phyloP scores from a whole-genome alignment of 257 asterid genomes.

The Osmanthus fragrans region DNA sequence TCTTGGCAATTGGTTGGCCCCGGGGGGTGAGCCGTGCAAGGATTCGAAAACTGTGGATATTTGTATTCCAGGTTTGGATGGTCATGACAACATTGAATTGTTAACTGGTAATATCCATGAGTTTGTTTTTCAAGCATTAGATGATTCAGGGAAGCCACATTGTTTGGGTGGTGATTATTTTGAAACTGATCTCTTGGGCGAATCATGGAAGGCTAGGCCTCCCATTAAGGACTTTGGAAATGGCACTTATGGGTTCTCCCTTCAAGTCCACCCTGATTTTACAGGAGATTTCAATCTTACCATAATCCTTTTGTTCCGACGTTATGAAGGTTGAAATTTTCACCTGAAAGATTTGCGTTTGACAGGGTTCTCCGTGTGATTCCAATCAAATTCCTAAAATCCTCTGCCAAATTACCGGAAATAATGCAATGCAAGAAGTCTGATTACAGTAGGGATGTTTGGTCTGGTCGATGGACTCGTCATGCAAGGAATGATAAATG shows the following conservation, averaged over 20 bases:
- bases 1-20: conserved; percentile 56
- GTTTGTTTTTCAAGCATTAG: conserved; percentile 69
- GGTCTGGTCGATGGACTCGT: conserved; percentile 96
- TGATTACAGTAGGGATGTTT: conserved; percentile 58
- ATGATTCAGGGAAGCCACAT: conserved; percentile 58
- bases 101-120: conserved; percentile 68
- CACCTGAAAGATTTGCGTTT: conserved; percentile 59
- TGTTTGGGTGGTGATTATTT: conserved; percentile 93
- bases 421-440: conserved; percentile 49
- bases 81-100: conserved; percentile 34
- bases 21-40: conserved; percentile 67
- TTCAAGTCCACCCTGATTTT: conserved; percentile 86
- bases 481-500: conserved; percentile 71
- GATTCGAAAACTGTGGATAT: conserved; percentile 65
- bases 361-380: conserved; percentile 62
- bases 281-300: conserved; percentile 77
- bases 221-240: conserved; percentile 71
- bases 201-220: conserved; percentile 83
- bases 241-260: conserved; percentile 61
- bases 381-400: conserved; percentile 45
- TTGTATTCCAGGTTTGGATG: conserved; percentile 51
- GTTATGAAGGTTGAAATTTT: conserved; percentile 65
- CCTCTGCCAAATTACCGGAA: conserved; percentile 41
- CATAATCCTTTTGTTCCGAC: conserved; percentile 62
- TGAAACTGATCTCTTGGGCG: conserved; percentile 82